A percentile compares a stretch with the other conserved stretches of the same genome.
Evolutionary conservation across 495 filamentous ascomycete species (phyloP).

Genomic region (Aspergillus baeticus): DNA sequence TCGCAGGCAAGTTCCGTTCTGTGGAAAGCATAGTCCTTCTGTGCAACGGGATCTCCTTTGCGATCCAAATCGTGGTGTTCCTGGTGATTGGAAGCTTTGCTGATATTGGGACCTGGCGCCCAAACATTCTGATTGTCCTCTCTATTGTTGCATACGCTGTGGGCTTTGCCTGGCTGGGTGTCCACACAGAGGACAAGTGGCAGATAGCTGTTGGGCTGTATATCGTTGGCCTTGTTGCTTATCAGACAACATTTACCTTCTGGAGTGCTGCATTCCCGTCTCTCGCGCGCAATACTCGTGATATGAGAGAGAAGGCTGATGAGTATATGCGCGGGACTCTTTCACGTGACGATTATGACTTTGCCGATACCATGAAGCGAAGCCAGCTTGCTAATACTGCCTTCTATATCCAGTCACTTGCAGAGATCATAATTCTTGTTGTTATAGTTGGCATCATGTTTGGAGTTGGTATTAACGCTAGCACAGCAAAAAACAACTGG

Average conservation of each 20-base stretch:
- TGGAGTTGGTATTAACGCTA: conserved; percentile 56
- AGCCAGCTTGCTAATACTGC: conserved; percentile 59
- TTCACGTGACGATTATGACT: conserved; percentile 58
- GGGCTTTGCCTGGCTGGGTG: conserved; percentile 64
- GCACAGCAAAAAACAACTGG: conserved; percentile 61
- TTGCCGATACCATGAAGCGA: conserved; percentile 61
- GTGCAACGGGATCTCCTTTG: conserved; percentile 63
- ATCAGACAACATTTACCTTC: conserved; percentile 65
- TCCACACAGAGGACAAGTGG: conserved; percentile 56
- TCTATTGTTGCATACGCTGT: conserved; percentile 58
- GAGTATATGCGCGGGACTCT: conserved; percentile 52
- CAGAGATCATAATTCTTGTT: conserved; percentile 59
- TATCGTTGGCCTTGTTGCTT: conserved; percentile 63
- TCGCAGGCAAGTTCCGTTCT: conserved; percentile 50
- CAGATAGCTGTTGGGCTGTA: conserved; percentile 55
- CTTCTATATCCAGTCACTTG: conserved; percentile 61
- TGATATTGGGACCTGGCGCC: conserved; percentile 60
- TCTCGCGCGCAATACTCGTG: conserved; percentile 55
- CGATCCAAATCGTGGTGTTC: conserved; percentile 60
- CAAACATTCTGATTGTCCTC: conserved; percentile 59
- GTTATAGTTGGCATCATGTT: conserved; percentile 65
- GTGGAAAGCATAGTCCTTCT: conserved; percentile 62
- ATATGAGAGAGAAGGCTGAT: conserved; percentile 53
- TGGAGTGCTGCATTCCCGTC: conserved; percentile 68
- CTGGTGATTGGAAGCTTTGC: conserved; percentile 55